phyloP scores from a whole-genome alignment of 2,329 filamentous ascomycete genomes.

The Ophiostoma sp. region DNA sequence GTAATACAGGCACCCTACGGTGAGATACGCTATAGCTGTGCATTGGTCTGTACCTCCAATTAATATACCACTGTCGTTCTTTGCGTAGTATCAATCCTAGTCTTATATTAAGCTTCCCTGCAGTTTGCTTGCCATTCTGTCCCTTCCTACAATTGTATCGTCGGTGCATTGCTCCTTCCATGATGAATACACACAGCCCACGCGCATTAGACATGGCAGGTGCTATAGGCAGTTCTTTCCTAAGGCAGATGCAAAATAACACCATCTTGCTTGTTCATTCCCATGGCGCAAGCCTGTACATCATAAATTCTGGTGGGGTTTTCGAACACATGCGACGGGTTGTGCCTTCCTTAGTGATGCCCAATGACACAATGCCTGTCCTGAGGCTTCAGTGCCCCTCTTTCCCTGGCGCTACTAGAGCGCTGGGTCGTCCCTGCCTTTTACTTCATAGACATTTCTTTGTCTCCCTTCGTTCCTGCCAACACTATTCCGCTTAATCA shows the following conservation, averaged over 20 bases:
- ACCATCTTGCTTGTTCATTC: background rate
- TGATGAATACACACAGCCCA: no score
- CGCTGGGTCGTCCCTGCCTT: background rate
- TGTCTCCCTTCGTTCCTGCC: background rate
- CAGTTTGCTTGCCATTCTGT: no score
- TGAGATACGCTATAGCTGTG: background rate
- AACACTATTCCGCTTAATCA: background rate
- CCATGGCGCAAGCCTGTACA: background rate
- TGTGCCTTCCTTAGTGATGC: slow-evolving; percentile 5
- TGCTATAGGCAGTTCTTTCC: no score
- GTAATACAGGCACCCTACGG: slow-evolving; percentile 5
- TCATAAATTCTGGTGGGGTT: background rate
- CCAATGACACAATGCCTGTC: slow-evolving; percentile 10
- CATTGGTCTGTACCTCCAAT: background rate
- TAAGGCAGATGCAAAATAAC: background rate
- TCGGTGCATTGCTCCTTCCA: no score
- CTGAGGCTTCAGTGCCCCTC: slow-evolving; percentile 10
- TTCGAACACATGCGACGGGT: slow-evolving; percentile 3
- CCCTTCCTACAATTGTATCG: no score
- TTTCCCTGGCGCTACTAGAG: background rate
- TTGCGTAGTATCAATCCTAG: no score
- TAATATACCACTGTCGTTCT: no score
- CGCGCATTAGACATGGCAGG: no score
- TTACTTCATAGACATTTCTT: background rate
- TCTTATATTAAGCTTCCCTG: no score